Evolutionary conservation across 2,329 filamentous ascomycete genomes (phyloP), one percentile per base, ranked within the genome.

Genomic region (Ascocoryne sarcoides): DNA sequence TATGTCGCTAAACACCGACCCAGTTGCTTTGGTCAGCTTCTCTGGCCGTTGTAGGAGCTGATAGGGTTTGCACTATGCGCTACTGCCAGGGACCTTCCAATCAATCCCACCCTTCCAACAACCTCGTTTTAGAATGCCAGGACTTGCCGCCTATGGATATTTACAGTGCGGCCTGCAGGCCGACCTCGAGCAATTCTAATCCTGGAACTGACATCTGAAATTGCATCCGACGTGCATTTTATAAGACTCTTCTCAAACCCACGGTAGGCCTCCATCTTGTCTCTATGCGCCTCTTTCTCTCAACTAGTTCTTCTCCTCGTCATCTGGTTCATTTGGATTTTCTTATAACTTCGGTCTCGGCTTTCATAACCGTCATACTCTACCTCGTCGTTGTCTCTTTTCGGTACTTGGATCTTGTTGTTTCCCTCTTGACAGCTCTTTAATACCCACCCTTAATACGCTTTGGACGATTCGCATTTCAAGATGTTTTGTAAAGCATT

Each of bases 401-500:
- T 26, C 7, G 23, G 23, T 26, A 12, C 23, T 26, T 26, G 23
- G 23, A 7, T 26, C 12, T 26, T 12, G 12, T 12, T n/a, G n/a
- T n/a, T n/a, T n/a, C n/a, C n/a, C n/a, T n/a, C n/a, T n/a, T n/a
- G n/a, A n/a, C n/a, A n/a, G n/a, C n/a, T n/a, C n/a, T n/a, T n/a
- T n/a, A n/a, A n/a, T n/a, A n/a, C n/a, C n/a, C n/a, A n/a, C n/a
- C n/a, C n/a, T n/a, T n/a, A n/a, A n/a, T n/a, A n/a, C n/a, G n/a
- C n/a, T n/a, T n/a, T n/a, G n/a, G 16, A 35, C 41, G 31, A 32
- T 38, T 36, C 16, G n/a, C 45, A 32, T 17, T 39, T 46, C 48
- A 55, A 32, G 36, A 80, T 79, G 75, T 68, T 65, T 53, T 60
- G 63, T 51, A 69, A 69, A 47, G 60, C 66, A 48, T 51, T 72